Conservation (phyloP, 176 grass and related monocot genomes). For the Aegilops sharonensis region DNA sequence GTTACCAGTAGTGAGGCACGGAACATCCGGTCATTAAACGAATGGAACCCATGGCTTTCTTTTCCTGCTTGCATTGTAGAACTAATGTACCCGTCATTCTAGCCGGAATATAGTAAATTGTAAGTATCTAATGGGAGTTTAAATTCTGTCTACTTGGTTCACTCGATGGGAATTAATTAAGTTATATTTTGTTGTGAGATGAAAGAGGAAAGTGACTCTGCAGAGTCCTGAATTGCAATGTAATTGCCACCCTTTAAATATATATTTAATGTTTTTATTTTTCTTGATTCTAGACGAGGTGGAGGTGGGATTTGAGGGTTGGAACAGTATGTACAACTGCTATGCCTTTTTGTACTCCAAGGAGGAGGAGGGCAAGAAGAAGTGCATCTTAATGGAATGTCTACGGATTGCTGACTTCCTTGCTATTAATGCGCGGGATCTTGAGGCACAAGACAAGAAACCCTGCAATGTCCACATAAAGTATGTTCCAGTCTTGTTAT, state of each 20-base stretch:
- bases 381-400: constrained; percentile 56
- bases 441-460: constrained; percentile 40
- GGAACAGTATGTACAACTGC: constrained; percentile 61
- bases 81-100: neutral
- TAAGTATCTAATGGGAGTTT: neutral
- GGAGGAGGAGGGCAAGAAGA: constrained; percentile 59
- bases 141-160: neutral
- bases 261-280: neutral
- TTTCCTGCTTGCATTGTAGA: neutral
- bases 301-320: constrained; percentile 70
- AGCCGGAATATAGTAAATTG: neutral
- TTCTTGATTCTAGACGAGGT: constrained; percentile 36
- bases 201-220: neutral
- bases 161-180: neutral
- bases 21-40: neutral
- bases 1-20: neutral
- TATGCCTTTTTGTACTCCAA: constrained; percentile 78
- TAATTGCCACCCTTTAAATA: neutral
- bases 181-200: neutral
- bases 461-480: constrained; percentile 57
- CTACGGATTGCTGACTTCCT: constrained; percentile 60
- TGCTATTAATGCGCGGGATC: constrained; percentile 60
- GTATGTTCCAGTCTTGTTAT: constrained; percentile 39
- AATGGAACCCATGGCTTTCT: neutral
- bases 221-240: neutral